phyloP scores from a whole-genome alignment of 139 green algal genomes.

The Closterium sp. region DNA sequence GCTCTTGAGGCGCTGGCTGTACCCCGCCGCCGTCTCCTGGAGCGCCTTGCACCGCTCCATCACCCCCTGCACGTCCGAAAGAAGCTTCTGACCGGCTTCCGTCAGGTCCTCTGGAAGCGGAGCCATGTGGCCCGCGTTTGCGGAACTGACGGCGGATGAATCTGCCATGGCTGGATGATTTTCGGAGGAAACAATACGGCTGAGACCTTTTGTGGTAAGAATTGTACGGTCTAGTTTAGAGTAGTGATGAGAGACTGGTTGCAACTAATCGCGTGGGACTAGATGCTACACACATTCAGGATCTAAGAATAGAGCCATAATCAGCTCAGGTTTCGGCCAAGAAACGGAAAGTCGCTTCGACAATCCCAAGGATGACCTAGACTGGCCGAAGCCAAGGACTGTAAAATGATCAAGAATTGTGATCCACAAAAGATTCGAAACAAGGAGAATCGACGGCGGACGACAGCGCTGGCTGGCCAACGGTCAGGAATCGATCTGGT shows the following conservation, averaged over 20 bases:
- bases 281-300: not conserved
- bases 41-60: constrained; percentile 43
- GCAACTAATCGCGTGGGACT: not conserved
- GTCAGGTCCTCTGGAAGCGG: not conserved
- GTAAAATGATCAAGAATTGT: not conserved
- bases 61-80: not conserved
- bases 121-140: not conserved
- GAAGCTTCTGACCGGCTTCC: constrained; percentile 11
- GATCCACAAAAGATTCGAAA: not conserved
- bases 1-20: constrained; percentile 34
- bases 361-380: not conserved
- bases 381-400: not conserved
- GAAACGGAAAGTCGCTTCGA: not conserved
- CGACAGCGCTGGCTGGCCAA: too few relatives aligned
- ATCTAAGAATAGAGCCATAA: not conserved
- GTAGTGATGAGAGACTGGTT: not conserved
- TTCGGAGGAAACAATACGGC: not conserved
- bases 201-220: not conserved
- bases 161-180: not conserved
- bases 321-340: not conserved
- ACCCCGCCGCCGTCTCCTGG: constrained; percentile 31
- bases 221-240: not conserved
- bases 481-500: not conserved
- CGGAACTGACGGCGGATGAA: not conserved
- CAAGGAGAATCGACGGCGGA: not conserved